Base-by-base conservation (phyloP, 2,329 filamentous ascomycete species). In the Alternaria gaisen region DNA sequence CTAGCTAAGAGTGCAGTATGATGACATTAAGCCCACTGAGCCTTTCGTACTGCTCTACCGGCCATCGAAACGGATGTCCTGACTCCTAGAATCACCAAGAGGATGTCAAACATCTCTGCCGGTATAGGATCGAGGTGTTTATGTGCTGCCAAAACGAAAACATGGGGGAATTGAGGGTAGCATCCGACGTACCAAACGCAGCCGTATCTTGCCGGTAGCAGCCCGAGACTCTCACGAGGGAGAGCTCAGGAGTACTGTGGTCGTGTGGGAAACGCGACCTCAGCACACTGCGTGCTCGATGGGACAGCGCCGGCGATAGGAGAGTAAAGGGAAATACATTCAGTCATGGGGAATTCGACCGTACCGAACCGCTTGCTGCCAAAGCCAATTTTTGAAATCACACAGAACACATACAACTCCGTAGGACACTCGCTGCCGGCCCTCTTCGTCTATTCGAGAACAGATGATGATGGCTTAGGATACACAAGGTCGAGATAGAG, bases 321-420 rank as follows among this genome's bases (percentile, higher is more conserved):
- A 67, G 60, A 66, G 68, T 61, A 72, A 73, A 73, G 72, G 70
- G 70, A 77, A 77, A 76, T 70, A 77, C 75, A 77, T 78, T 59
- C 72, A 78, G 69, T 78, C 75, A 76, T 77, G 72, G 74, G 76
- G 72, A 76, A 77, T 73, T 70, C 67, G 68, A 71, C 71, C 68
- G 73, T 76, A 60, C 76, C 72, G 73, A 75, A 66, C 76, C 75
- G 76, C 76, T 78, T 72, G 76, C 75, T 77, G 71, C 71, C 70
- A 75, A 77, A 76, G 70, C 75, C 74, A 76, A 77, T 77, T 78
- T 77, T 77, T 69, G 71, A 78, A 75, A 73, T 73, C 68, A 77
- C 67, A 63, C 56, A 72, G 63, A 68, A 78, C 72, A 73, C 73
- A 75, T 69, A 73, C 72, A 78, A 77, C 74, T 77, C 75, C 76